Evolutionary conservation across 2,329 filamentous ascomycete genomes (phyloP).

Genomic region (Hymenoscyphus fructigenus): DNA sequence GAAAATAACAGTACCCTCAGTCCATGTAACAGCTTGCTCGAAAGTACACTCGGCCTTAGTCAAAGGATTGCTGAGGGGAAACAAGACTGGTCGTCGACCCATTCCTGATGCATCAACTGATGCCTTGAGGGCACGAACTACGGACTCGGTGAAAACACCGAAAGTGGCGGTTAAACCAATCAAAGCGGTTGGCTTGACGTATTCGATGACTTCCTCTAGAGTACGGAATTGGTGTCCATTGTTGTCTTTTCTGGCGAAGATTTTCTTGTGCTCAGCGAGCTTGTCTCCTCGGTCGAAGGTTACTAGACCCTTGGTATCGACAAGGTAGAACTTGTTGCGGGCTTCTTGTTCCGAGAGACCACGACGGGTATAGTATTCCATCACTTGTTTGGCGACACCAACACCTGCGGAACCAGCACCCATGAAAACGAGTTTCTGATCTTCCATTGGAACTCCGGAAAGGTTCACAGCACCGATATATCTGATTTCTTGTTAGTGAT

Average conservation of each 20-base stretch:
- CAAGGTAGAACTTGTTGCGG: slow-evolving; percentile 90
- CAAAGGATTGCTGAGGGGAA: slow-evolving; percentile 93
- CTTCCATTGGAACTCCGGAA: slow-evolving; percentile 79
- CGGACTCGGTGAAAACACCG: slow-evolving; percentile 87
- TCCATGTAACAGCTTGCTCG: slow-evolving; percentile 88
- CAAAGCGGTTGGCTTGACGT: slow-evolving; percentile 91
- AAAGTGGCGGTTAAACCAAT: slow-evolving; percentile 94
- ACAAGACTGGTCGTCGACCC: slow-evolving; percentile 84
- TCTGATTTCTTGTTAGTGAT: slow-evolving; percentile 38
- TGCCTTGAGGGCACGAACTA: slow-evolving; percentile 69
- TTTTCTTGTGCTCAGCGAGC: slow-evolving; percentile 85
- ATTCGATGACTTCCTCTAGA: slow-evolving; percentile 87
- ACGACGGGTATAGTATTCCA: slow-evolving; percentile 93
- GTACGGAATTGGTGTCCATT: slow-evolving; percentile 70
- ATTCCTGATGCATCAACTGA: slow-evolving; percentile 62
- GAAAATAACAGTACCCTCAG: slow-evolving; percentile 87
- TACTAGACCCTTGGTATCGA: slow-evolving; percentile 95
- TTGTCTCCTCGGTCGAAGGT: slow-evolving; percentile 90
- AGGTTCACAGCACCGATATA: slow-evolving; percentile 76
- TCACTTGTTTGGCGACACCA: slow-evolving; percentile 95
- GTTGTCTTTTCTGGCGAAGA: slow-evolving; percentile 66
- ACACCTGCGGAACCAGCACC: slow-evolving; percentile 94
- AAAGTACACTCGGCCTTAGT: slow-evolving; percentile 98
- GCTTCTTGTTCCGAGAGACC: slow-evolving; percentile 87
- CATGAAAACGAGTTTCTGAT: slow-evolving; percentile 94